Percentiles rank a stretch among this genome's conserved stretches.
phyloP scores from a whole-genome alignment of 2,329 filamentous ascomycete species.

The Diplocarpon rosae region DNA sequence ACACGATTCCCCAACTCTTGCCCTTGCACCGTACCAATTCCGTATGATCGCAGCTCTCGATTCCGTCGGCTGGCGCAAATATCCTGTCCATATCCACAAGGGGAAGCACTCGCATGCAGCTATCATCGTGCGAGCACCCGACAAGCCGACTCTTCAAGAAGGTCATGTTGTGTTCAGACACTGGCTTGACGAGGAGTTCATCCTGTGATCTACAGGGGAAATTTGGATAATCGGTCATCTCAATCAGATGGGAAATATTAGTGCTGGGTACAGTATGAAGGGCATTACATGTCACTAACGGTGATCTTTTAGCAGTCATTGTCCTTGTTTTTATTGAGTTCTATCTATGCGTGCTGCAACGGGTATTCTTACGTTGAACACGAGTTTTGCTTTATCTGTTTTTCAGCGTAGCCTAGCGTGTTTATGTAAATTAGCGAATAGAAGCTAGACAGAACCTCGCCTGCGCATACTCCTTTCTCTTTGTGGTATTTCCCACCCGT shows the following conservation, averaged over 20 bases:
- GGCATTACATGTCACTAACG: neutral
- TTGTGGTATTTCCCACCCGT: too few species aligned
- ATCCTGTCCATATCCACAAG: conserved; percentile 65
- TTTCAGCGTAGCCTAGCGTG: too few species aligned
- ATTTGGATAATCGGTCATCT: neutral
- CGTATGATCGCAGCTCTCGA: conserved; percentile 73
- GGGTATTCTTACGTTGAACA: too few species aligned
- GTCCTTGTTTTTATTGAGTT: too few species aligned
- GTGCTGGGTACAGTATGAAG: too few species aligned
- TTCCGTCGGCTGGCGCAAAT: conserved; percentile 50
- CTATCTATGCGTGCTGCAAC: too few species aligned
- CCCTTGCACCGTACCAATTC: conserved; percentile 71
- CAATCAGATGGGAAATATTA: neutral
- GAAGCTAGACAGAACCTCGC: too few species aligned
- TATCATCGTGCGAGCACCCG: conserved; percentile 63
- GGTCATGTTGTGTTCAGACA: conserved; percentile 69
- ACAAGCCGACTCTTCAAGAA: conserved; percentile 59
- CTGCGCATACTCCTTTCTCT: too few species aligned
- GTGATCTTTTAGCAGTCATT: too few species aligned
- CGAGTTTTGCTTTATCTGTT: too few species aligned
- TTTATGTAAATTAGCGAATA: too few species aligned
- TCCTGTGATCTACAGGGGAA: conserved; percentile 12
- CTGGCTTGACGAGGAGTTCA: conserved; percentile 68
- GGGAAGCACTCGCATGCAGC: conserved; percentile 77
- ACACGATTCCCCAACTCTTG: conserved; percentile 51